Percentiles rank a stretch among this genome's conserved stretches.
Conservation (phyloP, 495 filamentous ascomycete species). For the Penicillium lagena region DNA sequence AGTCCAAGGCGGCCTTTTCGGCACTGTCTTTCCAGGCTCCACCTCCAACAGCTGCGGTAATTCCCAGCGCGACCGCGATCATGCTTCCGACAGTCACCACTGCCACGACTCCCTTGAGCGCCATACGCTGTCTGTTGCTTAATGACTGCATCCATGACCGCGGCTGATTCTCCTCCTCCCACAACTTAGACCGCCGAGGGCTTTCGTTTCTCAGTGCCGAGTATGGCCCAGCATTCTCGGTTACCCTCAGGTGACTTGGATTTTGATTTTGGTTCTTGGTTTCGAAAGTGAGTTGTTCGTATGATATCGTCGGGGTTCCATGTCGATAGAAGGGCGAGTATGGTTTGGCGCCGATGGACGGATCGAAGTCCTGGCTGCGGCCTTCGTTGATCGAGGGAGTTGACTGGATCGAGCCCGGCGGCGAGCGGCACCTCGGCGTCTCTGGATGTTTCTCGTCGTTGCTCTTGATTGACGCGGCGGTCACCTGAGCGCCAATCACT, state of each 20-base stretch:
- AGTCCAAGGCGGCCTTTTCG: conserved; percentile 16
- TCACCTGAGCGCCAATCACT: conserved; percentile 26
- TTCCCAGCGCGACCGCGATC: conserved; percentile 57
- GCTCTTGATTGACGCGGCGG: conserved; percentile 18
- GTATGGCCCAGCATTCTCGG: conserved; percentile 24
- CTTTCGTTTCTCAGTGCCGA: conserved; percentile 8
- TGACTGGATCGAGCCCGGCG: conserved; percentile 13
- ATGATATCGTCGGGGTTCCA: conserved; percentile 40
- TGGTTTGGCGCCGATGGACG: conserved; percentile 38
- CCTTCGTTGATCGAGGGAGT: conserved; percentile 9
- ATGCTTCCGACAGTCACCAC: conserved; percentile 52
- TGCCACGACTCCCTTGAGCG: conserved; percentile 47
- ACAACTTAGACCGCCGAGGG: conserved; percentile 33
- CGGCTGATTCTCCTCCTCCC: conserved; percentile 27
- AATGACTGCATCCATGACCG: conserved; percentile 32
- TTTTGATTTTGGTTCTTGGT: conserved; percentile 22
- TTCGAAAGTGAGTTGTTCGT: conserved; percentile 35
- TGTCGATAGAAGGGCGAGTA: conserved; percentile 57
- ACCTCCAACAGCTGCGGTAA: conserved; percentile 54
- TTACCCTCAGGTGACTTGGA: conserved; percentile 16
- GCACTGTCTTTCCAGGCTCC: conserved; percentile 45
- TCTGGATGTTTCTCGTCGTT: conserved; percentile 14
- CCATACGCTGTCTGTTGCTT: conserved; percentile 43
- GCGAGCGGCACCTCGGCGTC: conserved; percentile 7
- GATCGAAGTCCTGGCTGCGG: conserved; percentile 31